These are phyloP conservation scores for Fusarium napiforme DNA, from an alignment of 2,329 filamentous ascomycete species.

Conservation along the genomic window DNA sequence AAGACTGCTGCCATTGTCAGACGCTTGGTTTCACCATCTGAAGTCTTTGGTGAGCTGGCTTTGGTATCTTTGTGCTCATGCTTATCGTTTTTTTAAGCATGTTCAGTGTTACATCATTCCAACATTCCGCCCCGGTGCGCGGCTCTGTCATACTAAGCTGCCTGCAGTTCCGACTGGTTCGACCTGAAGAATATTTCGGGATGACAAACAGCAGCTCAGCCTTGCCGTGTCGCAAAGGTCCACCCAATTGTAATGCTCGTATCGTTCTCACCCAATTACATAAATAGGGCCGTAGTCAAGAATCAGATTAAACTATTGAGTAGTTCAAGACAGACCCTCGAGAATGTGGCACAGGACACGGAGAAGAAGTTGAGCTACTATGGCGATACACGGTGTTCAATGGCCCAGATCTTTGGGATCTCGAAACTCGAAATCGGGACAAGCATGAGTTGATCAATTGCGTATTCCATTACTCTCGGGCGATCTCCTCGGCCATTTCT, in stretches of 20 bases:
- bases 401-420: not conserved
- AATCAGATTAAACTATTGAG: conserved; percentile 26
- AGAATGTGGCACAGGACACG: conserved; percentile 27
- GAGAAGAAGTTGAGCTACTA: conserved; percentile 18
- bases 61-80: conserved; percentile 1
- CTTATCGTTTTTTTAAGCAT: conserved; percentile 14
- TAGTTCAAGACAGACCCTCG: conserved; percentile 32
- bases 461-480: not conserved
- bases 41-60: conserved; percentile 23
- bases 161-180: conserved; percentile 23
- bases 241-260: not conserved
- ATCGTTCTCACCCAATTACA: not conserved
- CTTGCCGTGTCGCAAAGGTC: conserved; percentile 8
- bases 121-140: conserved; percentile 13
- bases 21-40: conserved; percentile 39
- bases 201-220: conserved; percentile 26
- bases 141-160: conserved; percentile 23
- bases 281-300: not conserved
- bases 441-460: not conserved
- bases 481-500: not conserved
- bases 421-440: not conserved
- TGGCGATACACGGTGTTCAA: not conserved
- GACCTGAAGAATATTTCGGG: conserved; percentile 3
- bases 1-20: conserved; percentile 28
- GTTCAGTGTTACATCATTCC: conserved; percentile 17